Conservation (phyloP, 352 stramenopile genomes). For the Phytopythium sindhum region DNA sequence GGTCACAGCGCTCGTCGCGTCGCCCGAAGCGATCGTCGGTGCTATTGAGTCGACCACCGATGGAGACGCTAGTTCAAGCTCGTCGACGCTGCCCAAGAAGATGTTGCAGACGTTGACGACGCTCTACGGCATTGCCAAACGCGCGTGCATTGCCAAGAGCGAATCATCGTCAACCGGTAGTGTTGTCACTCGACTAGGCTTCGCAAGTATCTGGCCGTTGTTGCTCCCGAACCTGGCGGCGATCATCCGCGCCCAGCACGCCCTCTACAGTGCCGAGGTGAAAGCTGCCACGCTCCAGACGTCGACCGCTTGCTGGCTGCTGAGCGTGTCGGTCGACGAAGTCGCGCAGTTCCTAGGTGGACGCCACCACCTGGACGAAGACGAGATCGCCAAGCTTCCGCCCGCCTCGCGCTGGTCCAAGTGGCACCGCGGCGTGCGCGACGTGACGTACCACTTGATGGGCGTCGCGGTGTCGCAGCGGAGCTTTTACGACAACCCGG, state of each 20-base stretch:
- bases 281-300: slow-evolving; percentile 58
- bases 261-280: slow-evolving; percentile 42
- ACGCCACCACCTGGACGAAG: slow-evolving; percentile 71
- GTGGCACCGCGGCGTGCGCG: slow-evolving; percentile 79
- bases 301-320: slow-evolving; percentile 53
- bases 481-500: slow-evolving; percentile 50
- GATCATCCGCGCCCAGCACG: slow-evolving; percentile 59
- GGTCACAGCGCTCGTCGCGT: slow-evolving; percentile 60
- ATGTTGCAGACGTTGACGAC: slow-evolving; percentile 77
- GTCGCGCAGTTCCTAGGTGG: slow-evolving; percentile 69
- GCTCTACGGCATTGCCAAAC: slow-evolving; percentile 65
- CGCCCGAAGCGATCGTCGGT: slow-evolving; percentile 44
- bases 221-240: slow-evolving; percentile 66
- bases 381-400: slow-evolving; percentile 53
- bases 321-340: slow-evolving; percentile 73
- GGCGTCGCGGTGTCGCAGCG: slow-evolving; percentile 48
- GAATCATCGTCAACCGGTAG: not conserved
- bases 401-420: slow-evolving; percentile 58
- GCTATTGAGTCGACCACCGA: slow-evolving; percentile 33
- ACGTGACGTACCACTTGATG: slow-evolving; percentile 77
- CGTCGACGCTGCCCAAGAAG: slow-evolving; percentile 26
- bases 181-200: slow-evolving; percentile 20
- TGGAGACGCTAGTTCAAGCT: not conserved
- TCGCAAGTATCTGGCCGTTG: slow-evolving; percentile 56
- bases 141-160: slow-evolving; percentile 2